Evolutionary conservation across 176 grass and related monocot species (phyloP).

Genomic region (Oryza meridionalis): DNA sequence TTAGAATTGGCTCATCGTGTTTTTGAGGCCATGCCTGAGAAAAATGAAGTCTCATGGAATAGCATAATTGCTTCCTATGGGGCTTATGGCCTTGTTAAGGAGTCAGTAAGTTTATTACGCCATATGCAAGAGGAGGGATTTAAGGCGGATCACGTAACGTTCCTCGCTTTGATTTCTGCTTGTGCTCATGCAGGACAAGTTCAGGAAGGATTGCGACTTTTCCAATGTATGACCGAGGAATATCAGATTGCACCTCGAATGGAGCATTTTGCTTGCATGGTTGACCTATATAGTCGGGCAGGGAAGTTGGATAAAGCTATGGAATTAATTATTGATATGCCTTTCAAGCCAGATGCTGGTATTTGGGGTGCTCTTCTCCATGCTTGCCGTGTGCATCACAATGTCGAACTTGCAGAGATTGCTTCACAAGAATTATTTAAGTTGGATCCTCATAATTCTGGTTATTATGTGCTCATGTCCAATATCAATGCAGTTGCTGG

Average conservation of each 20-base stretch:
- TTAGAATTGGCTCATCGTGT: slow-evolving; percentile 63
- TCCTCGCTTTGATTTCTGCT: slow-evolving; percentile 82
- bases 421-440: slow-evolving; percentile 67
- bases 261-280: slow-evolving; percentile 86
- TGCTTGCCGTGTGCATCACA: slow-evolving; percentile 69
- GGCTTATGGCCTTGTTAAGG: slow-evolving; percentile 72
- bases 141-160: slow-evolving; percentile 76
- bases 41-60: slow-evolving; percentile 88
- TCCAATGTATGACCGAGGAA: slow-evolving; percentile 58
- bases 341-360: slow-evolving; percentile 77
- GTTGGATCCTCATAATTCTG: slow-evolving; percentile 81
- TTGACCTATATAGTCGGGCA: slow-evolving; percentile 78
- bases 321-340: slow-evolving; percentile 64
- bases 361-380: slow-evolving; percentile 89
- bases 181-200: slow-evolving; percentile 78
- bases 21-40: slow-evolving; percentile 75
- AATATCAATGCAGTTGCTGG: slow-evolving; percentile 88
- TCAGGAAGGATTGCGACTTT: slow-evolving; percentile 72
- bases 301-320: slow-evolving; percentile 73
- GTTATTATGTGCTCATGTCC: slow-evolving; percentile 92
- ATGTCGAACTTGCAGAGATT: slow-evolving; percentile 71
- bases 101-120: slow-evolving; percentile 57
- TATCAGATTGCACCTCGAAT: slow-evolving; percentile 61
- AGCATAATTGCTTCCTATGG: slow-evolving; percentile 90
- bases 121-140: slow-evolving; percentile 74